Evolutionary conservation across 768 basidiomycete species (phyloP).

Genomic region (Lactarius tabidus): DNA sequence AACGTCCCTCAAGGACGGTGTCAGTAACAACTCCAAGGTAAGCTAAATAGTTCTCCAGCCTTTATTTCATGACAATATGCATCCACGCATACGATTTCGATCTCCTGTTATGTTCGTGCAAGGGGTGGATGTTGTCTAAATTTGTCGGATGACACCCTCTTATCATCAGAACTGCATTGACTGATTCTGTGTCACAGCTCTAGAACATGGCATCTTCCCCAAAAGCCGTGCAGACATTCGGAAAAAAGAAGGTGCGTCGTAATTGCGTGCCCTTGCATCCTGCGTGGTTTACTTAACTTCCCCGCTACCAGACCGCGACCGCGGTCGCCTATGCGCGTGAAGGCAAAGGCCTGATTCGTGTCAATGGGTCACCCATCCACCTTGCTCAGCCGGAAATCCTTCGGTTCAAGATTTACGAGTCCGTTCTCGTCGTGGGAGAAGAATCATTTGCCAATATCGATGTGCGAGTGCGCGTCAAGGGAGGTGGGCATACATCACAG

Average conservation of each 20-base stretch:
- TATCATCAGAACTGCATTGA: slow-evolving; percentile 12
- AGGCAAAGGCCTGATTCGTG: slow-evolving; percentile 92
- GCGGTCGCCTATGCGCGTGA: slow-evolving; percentile 97
- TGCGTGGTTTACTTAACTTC: slow-evolving; percentile 8
- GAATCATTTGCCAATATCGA: slow-evolving; percentile 85
- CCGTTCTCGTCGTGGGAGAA: slow-evolving; percentile 89
- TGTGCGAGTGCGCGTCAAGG: slow-evolving; percentile 96
- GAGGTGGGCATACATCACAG: slow-evolving; percentile 99
- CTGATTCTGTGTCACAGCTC: slow-evolving; percentile 23
- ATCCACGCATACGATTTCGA: not conserved
- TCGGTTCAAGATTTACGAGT: slow-evolving; percentile 97
- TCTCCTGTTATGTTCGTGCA: slow-evolving; percentile 15
- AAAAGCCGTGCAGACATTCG: slow-evolving; percentile 98
- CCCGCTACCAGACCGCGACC: slow-evolving; percentile 74
- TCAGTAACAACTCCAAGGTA: slow-evolving; percentile 34
- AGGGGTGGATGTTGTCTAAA: slow-evolving; percentile 39
- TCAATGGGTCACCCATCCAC: slow-evolving; percentile 95
- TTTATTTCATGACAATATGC: slow-evolving; percentile 7
- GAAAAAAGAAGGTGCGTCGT: slow-evolving; percentile 93
- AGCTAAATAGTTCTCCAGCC: slow-evolving; percentile 25
- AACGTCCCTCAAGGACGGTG: slow-evolving; percentile 24
- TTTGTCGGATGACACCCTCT: slow-evolving; percentile 37
- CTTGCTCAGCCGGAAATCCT: slow-evolving; percentile 94
- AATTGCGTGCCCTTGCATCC: slow-evolving; percentile 10
- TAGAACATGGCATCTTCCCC: slow-evolving; percentile 63